These are phyloP conservation scores for Conoideocrella luteorostrata DNA, from an alignment of 2,329 filamentous ascomycete genomes.

Conservation along the genomic window DNA sequence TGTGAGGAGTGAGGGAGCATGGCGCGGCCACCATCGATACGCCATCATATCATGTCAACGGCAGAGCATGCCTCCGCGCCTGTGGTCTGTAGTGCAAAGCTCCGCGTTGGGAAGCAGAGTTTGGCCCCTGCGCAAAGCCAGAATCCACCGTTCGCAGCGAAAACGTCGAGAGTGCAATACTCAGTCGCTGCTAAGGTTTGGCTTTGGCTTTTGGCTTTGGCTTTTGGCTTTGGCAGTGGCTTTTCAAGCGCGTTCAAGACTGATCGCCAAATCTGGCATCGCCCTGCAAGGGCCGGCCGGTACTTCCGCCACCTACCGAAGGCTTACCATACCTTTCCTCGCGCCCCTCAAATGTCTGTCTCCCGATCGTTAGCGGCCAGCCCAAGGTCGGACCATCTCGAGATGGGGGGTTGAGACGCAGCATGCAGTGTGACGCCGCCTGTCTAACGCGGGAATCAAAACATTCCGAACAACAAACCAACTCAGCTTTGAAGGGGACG, in stretches of 20 bases:
- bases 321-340: neutral
- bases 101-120: no score
- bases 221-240: neutral
- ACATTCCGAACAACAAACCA: no score
- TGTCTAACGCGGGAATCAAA: conserved; percentile 1
- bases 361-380: no score
- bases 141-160: neutral
- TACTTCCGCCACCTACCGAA: neutral
- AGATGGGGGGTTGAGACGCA: neutral
- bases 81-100: no score
- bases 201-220: neutral
- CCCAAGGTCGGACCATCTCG: neutral
- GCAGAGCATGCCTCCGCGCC: neutral
- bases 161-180: neutral
- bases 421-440: conserved; percentile 1
- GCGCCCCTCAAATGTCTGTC: neutral
- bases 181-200: neutral
- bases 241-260: neutral
- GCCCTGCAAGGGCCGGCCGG: conserved; percentile 4
- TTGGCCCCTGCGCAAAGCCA: no score
- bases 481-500: no score
- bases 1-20: no score
- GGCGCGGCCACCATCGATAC: neutral
- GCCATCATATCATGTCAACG: neutral
- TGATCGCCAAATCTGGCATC: neutral